Percentiles rank a stretch among this genome's conserved stretches.
phyloP scores from a whole-genome alignment of 768 basidiomycete species.

The Albatrellus ellisii region DNA sequence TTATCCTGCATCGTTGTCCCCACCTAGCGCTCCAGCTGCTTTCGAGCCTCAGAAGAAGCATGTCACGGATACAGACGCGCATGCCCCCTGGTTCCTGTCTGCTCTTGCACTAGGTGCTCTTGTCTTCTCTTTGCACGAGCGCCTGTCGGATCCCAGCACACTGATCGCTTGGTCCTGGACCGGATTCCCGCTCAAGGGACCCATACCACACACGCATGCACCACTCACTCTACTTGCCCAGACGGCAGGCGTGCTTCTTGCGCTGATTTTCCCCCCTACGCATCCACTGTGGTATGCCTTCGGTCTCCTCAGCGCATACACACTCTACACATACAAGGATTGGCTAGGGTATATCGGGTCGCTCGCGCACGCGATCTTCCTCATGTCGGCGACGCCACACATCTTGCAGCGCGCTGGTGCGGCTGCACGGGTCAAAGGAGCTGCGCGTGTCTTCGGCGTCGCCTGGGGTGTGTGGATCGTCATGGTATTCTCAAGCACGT shows the following conservation, averaged over 20 bases:
- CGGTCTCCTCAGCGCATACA: slow-evolving; percentile 37
- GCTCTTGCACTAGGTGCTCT: slow-evolving; percentile 54
- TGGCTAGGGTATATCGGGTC: slow-evolving; percentile 65
- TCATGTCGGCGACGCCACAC: slow-evolving; percentile 48
- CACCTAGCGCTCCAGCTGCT: background rate
- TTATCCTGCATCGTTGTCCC: slow-evolving; percentile 3
- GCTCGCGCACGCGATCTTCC: slow-evolving; percentile 45
- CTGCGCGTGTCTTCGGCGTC: slow-evolving; percentile 36
- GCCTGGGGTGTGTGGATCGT: slow-evolving; percentile 51
- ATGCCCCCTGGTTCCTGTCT: slow-evolving; percentile 22
- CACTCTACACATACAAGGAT: slow-evolving; percentile 45
- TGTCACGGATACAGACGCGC: background rate
- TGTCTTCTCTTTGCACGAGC: slow-evolving; percentile 58
- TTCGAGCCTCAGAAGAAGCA: background rate
- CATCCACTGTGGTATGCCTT: slow-evolving; percentile 41
- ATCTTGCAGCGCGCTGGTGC: slow-evolving; percentile 36
- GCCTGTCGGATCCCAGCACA: slow-evolving; percentile 65
- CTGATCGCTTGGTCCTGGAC: slow-evolving; percentile 85
- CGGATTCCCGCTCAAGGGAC: slow-evolving; percentile 66
- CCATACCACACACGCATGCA: slow-evolving; percentile 60
- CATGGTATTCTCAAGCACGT: slow-evolving; percentile 55
- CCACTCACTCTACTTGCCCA: slow-evolving; percentile 54
- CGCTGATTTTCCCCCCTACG: slow-evolving; percentile 21
- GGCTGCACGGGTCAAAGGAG: slow-evolving; percentile 19
- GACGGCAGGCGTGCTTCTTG: slow-evolving; percentile 37